Conservation (phyloP, 257 asterid species). For the Anisodus acutangulus region DNA sequence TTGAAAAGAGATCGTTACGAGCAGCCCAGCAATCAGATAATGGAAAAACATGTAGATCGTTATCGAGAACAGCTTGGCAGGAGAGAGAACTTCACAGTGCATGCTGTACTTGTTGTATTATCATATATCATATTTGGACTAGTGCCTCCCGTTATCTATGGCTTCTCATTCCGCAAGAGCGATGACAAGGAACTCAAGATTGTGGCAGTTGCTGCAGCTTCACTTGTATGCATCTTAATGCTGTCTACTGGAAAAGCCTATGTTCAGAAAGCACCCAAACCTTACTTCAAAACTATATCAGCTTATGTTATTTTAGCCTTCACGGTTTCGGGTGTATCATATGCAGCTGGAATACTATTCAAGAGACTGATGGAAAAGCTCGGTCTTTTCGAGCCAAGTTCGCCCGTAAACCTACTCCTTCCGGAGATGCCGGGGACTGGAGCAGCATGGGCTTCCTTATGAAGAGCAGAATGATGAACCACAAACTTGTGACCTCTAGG, state of each 20-base stretch:
- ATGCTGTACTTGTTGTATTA: conserved; percentile 50
- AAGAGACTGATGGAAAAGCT: conserved; percentile 60
- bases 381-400: conserved; percentile 54
- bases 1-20: conserved; percentile 48
- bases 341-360: conserved; percentile 60
- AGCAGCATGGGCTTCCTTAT: conserved; percentile 55
- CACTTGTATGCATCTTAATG: conserved; percentile 59
- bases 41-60: conserved; percentile 48
- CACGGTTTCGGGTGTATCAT: conserved; percentile 63
- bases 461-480: conserved; percentile 27
- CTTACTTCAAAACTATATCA: conserved; percentile 55
- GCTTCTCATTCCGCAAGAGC: conserved; percentile 66
- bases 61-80: conserved; percentile 72
- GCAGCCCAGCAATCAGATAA: conserved; percentile 43
- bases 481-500: background rate
- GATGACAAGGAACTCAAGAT: conserved; percentile 76
- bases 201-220: conserved; percentile 56
- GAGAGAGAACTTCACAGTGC: conserved; percentile 64
- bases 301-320: conserved; percentile 57
- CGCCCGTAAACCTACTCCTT: conserved; percentile 34
- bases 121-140: conserved; percentile 74
- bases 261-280: conserved; percentile 57
- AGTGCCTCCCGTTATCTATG: conserved; percentile 64
- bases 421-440: conserved; percentile 34
- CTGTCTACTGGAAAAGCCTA: conserved; percentile 55